Conservation (phyloP, 208 protist species). For the Leptomonas pyrrhocoris region DNA sequence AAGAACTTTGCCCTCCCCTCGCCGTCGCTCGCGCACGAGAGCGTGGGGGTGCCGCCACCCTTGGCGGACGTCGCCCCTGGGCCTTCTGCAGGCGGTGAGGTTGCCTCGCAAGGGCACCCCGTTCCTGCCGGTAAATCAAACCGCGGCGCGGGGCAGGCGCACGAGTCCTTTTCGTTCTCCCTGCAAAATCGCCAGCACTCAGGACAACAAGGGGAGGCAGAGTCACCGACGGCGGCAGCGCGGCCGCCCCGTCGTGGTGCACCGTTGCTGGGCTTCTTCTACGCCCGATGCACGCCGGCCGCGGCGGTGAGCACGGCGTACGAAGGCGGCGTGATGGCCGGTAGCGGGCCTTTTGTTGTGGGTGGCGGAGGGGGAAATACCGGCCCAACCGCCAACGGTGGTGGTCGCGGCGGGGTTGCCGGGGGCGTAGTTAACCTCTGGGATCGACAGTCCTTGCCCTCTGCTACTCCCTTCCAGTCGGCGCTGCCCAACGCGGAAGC, state of each 20-base stretch:
- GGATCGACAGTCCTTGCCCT: slow-evolving; percentile 8
- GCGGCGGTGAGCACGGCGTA: not conserved
- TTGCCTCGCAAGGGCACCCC: slow-evolving; percentile 14
- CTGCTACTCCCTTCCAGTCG: not conserved
- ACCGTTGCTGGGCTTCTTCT: slow-evolving; percentile 18
- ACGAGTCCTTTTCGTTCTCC: slow-evolving; percentile 5
- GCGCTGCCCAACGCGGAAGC: slow-evolving; percentile 1
- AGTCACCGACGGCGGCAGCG: not conserved
- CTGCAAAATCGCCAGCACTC: slow-evolving; percentile 17
- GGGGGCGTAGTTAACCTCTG: not conserved
- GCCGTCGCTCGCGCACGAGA: not conserved
- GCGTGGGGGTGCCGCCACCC: not conserved
- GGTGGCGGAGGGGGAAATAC: not conserved
- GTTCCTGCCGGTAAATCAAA: not conserved
- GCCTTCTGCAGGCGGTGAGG: slow-evolving; percentile 15
- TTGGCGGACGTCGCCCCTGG: not conserved
- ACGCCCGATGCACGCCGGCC: slow-evolving; percentile 13
- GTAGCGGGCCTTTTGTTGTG: not conserved
- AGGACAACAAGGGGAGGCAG: not conserved
- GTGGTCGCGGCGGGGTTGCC: not conserved
- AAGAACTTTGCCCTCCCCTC: not conserved
- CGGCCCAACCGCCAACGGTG: not conserved
- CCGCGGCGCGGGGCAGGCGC: not conserved
- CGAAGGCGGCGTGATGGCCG: not conserved
- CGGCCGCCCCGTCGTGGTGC: not conserved